A percentile compares a stretch with the other conserved stretches of the same genome.
Evolutionary conservation across 805 yeast genomes (phyloP).

Genomic region (Candida boleticola): DNA sequence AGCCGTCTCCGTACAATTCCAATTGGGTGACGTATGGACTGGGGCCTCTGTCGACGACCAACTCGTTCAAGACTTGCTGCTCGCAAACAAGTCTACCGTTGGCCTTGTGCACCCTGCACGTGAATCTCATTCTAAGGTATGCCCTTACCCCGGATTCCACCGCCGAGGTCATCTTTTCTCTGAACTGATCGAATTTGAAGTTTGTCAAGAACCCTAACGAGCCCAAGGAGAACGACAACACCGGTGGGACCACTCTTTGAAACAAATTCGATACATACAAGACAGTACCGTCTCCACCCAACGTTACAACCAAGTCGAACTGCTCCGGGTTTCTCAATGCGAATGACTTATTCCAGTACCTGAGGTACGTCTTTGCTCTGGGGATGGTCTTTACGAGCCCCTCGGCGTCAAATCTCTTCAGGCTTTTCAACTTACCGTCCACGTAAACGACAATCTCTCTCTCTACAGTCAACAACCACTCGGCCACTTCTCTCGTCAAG

Average conservation of each 20-base stretch:
- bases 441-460: constrained; percentile 58
- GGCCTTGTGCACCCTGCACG: constrained; percentile 63
- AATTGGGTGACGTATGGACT: constrained; percentile 88
- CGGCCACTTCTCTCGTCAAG: constrained; percentile 75
- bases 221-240: constrained; percentile 44
- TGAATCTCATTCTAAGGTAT: constrained; percentile 84
- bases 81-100: constrained; percentile 56
- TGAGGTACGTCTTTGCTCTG: constrained; percentile 43
- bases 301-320: constrained; percentile 43
- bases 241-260: constrained; percentile 48
- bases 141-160: constrained; percentile 67
- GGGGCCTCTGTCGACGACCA: constrained; percentile 92
- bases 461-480: constrained; percentile 58
- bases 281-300: constrained; percentile 49
- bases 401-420: constrained; percentile 60
- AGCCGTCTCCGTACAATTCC: constrained; percentile 85
- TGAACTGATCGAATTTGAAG: constrained; percentile 73
- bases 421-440: constrained; percentile 62
- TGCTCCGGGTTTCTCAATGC: constrained; percentile 42
- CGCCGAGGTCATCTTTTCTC: constrained; percentile 54
- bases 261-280: constrained; percentile 41
- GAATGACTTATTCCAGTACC: constrained; percentile 68
- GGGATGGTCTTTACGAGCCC: constrained; percentile 51
- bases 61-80: constrained; percentile 83
- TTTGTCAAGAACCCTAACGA: constrained; percentile 58